Evolutionary conservation across 768 basidiomycete species (phyloP), one percentile per base, ranked within the genome.

Genomic region (Pleurotus djamor): DNA sequence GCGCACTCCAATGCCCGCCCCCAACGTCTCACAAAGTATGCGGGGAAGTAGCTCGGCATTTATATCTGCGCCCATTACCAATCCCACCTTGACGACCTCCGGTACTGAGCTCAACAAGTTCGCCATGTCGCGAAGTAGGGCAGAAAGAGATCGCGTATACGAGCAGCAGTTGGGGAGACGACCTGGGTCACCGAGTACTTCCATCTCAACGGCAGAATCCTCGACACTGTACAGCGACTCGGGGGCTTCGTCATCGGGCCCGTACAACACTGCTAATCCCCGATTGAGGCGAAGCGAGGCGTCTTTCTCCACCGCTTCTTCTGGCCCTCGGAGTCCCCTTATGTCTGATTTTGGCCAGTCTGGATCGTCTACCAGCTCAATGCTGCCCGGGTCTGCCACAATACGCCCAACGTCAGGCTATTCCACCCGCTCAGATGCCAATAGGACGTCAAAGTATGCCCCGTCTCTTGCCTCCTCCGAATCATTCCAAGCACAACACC

Each of bases 61-160:
- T 51, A 93, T 94, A 63, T 92, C 90, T 34, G 92, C 91, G 4
- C 91, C 91, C 6, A 87, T 89, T 66, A 92, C 91, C 28, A 94
- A 94, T 66, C 91, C 91, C 5, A 84, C 86, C 10, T 83, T 93
- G 58, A 91, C 90, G 1, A 60, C 81, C 47, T 77, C 83, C 64
- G 92, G 91, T 41, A 86, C 87, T 8, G 89, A 91, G 61, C 74
- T 91, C 67, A 92, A 87, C 71, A 78, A 83, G 64, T 83, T 79
- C 67, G 76, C 80, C 21, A 69, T 83, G 65, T 77, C 80, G 50
- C 80, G 79, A 59, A 71, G 72, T 57, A 82, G 76, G 66, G 68
- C 71, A 28, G 89, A 88, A 57, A 74, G 85, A 60, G 87, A 88
- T 48, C 77, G 76, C 56, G 68, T 73, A 16, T 84, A 86, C 64